phyloP scores from a whole-genome alignment of 2,329 filamentous ascomycete species.

The Chaetomium globosum region DNA sequence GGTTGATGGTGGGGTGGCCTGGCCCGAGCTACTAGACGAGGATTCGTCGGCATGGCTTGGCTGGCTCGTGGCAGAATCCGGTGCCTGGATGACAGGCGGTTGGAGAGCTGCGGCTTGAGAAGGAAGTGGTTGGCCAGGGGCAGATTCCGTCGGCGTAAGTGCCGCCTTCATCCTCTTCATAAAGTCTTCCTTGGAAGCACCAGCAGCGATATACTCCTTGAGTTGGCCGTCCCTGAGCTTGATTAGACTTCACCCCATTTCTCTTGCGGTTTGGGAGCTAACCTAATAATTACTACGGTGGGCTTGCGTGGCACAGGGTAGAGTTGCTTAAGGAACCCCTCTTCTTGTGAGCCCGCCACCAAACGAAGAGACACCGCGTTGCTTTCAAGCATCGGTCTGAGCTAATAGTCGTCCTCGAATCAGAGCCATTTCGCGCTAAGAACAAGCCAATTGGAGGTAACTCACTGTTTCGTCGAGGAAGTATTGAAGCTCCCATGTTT shows the following conservation, averaged over 20 bases:
- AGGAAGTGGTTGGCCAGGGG: constrained; percentile 3
- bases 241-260: constrained; percentile 20
- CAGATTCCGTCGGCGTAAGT: constrained; percentile 36
- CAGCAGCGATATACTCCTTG: constrained; percentile 72
- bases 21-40: constrained; percentile 33
- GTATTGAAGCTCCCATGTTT: constrained; percentile 72
- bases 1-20: constrained; percentile 34
- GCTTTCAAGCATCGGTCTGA: constrained; percentile 58
- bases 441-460: neutral
- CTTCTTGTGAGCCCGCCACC: constrained; percentile 73
- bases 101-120: constrained; percentile 7
- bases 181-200: constrained; percentile 68
- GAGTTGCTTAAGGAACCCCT: constrained; percentile 77
- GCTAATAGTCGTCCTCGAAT: constrained; percentile 44
- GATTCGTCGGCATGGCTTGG: constrained; percentile 10
- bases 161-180: constrained; percentile 55
- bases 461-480: constrained; percentile 59
- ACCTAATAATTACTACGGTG: constrained; percentile 77
- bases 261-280: constrained; percentile 37
- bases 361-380: constrained; percentile 73
- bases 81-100: constrained; percentile 6
- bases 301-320: constrained; percentile 80
- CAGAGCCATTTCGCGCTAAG: constrained; percentile 3
- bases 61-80: constrained; percentile 10
- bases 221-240: constrained; percentile 67